phyloP scores from a whole-genome alignment of 768 basidiomycete genomes.

The Leccinellum albellum region DNA sequence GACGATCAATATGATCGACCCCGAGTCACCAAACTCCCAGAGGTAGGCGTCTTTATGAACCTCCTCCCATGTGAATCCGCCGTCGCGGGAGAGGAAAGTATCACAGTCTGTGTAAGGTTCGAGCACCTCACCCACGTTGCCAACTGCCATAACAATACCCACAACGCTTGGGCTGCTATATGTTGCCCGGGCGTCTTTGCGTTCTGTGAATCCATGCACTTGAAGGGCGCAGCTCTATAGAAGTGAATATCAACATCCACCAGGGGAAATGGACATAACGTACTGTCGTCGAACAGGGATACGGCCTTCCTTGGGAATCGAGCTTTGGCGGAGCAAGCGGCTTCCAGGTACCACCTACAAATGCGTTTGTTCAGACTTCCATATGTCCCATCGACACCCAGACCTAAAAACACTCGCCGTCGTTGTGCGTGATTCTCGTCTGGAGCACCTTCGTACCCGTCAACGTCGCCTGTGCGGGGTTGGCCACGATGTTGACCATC shows the following conservation, averaged over 20 bases:
- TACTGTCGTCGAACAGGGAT: conserved; percentile 70
- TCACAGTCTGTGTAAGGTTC: conserved; percentile 82
- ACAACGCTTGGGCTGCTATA: conserved; percentile 91
- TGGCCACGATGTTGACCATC: conserved; percentile 84
- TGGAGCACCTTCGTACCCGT: conserved; percentile 73
- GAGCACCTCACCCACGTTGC: conserved; percentile 86
- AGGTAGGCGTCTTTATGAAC: conserved; percentile 97
- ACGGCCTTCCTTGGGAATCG: conserved; percentile 74
- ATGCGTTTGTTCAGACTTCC: not conserved
- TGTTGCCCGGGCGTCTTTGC: conserved; percentile 84
- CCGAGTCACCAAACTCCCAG: conserved; percentile 98
- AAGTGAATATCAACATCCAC: conserved; percentile 1
- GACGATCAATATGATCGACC: conserved; percentile 87
- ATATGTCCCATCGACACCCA: not conserved
- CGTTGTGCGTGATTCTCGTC: conserved; percentile 92
- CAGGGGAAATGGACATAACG: conserved; percentile 6
- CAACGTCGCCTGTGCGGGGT: conserved; percentile 69
- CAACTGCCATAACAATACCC: conserved; percentile 93
- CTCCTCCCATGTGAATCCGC: conserved; percentile 97
- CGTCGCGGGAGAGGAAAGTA: conserved; percentile 95
- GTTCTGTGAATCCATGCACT: conserved; percentile 94
- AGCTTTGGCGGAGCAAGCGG: conserved; percentile 64
- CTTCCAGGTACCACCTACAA: conserved; percentile 81
- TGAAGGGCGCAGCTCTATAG: conserved; percentile 79
- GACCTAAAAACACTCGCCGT: conserved; percentile 51